Evolutionary conservation across 192 early-diverging fungal genomes (phyloP).

Genomic region (Mortierella alpina): DNA sequence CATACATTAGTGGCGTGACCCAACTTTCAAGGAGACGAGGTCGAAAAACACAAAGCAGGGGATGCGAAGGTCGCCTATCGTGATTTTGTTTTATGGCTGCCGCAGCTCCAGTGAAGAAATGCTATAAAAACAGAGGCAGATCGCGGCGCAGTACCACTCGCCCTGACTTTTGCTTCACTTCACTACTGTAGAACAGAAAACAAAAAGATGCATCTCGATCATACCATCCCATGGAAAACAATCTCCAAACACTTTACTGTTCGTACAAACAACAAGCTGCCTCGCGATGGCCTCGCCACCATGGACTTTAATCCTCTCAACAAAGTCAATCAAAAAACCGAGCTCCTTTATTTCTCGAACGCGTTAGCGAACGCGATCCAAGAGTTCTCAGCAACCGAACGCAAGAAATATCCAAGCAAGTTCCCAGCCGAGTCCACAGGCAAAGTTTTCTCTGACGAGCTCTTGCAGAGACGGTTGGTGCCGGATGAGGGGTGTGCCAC

Average conservation of each 20-base stretch:
- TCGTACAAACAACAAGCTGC: constrained; percentile 5
- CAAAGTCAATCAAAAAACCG: background rate
- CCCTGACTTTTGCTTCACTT: too few relatives aligned
- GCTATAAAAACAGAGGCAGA: too few relatives aligned
- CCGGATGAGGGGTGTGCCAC: background rate
- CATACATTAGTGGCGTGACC: too few relatives aligned
- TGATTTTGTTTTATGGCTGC: too few relatives aligned
- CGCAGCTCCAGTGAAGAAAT: too few relatives aligned
- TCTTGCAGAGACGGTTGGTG: constrained; percentile 2
- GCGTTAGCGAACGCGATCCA: constrained; percentile 8
- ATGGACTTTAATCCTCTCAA: constrained; percentile 10
- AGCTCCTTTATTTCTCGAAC: constrained; percentile 25
- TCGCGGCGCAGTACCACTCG: too few relatives aligned
- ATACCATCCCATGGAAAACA: constrained; percentile 17
- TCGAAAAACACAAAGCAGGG: too few relatives aligned
- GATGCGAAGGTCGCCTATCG: too few relatives aligned
- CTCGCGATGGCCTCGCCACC: background rate
- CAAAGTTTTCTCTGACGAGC: constrained; percentile 6
- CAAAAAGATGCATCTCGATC: constrained; percentile 24
- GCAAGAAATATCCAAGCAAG: constrained; percentile 16
- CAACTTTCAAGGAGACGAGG: too few relatives aligned
- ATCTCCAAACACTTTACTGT: constrained; percentile 17
- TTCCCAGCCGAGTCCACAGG: constrained; percentile 14
- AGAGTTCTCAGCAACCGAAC: constrained; percentile 23
- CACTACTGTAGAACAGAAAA: background rate